Evolutionary conservation across 2,329 filamentous ascomycete genomes (phyloP), one percentile per base, ranked within the genome.

Genomic region (Chalaropsis ovoidea): DNA sequence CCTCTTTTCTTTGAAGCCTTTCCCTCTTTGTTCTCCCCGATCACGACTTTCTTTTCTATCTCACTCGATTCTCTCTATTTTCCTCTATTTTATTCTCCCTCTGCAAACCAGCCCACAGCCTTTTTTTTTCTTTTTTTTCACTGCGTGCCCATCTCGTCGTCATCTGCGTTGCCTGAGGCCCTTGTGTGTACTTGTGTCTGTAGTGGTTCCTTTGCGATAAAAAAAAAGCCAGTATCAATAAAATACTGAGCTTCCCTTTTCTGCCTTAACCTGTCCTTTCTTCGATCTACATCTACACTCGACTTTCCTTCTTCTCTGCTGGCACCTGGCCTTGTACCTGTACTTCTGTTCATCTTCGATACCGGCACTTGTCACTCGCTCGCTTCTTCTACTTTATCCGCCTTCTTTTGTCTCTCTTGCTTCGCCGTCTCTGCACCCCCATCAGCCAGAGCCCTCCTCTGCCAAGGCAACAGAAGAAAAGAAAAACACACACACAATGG

Each of bases 401-500:
- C 47, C 47, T 4, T 24, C 47, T 52, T 17, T 52, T 27, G 22
- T 58, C 54, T 58, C 54, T 58, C 31, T 19, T 58, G 15, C 31
- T 31, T 58, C 31, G 54, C 17, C 31, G n/a, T 22, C 24, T 62
- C 22, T 27, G 22, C 47, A 5, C 27, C 8, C 41, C 6, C 45
- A 15, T 13, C 19, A 35, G 15, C 22, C 17, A 11, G 39, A 42
- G 35, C 24, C 13, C 42, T 31, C 27, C 31, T 35, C 31, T 64
- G 42, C 42, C 65, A 58, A 58, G 62, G 45, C 65, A 62, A 49
- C 67, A 45, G n/a, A 64, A 42, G 67, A 63, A 61, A 65, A 66
- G 63, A 64, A 62, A 64, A 35, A 68, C 62, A 61, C 66, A 65
- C 64, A 63, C 61, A 45, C 66, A 65, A 69, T 96, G 91, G 90